These are phyloP conservation scores for Creolimax fragrantissima DNA, from an alignment of 78 protist genomes.

Conservation along the genomic window DNA sequence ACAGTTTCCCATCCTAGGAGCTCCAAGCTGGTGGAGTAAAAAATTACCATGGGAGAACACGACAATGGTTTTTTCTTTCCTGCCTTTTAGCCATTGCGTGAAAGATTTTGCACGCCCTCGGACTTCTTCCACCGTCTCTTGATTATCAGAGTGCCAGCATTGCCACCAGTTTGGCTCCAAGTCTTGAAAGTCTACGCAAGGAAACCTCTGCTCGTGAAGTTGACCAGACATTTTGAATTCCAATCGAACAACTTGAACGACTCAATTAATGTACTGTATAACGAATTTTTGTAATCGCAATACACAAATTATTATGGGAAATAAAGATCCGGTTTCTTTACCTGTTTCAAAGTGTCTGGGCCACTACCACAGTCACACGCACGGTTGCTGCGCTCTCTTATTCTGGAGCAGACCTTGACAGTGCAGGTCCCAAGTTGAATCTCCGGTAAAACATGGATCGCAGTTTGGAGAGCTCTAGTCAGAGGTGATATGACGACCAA, in stretches of 20 bases:
- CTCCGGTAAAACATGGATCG: background rate
- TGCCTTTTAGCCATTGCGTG: background rate
- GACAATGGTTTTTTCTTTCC: background rate
- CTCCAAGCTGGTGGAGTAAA: background rate
- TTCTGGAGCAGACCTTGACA: background rate
- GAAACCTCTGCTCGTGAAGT: no score
- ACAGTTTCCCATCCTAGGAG: background rate
- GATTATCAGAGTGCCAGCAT: background rate
- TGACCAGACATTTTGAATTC: no score
- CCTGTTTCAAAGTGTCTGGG: background rate
- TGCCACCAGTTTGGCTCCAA: background rate
- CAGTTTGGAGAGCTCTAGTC: background rate
- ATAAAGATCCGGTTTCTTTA: no score
- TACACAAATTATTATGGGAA: no score
- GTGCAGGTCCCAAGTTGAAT: background rate
- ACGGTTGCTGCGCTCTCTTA: background rate
- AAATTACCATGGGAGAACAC: background rate
- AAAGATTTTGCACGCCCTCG: background rate
- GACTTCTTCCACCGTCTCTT: background rate
- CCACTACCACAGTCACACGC: background rate
- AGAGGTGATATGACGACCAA: background rate
- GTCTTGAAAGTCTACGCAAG: background rate
- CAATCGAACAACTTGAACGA: no score
- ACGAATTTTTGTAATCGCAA: no score
- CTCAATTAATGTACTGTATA: no score